These are phyloP conservation scores for Fragilaria radians DNA, from an alignment of 108 stramenopile species.

Conservation along the genomic window DNA sequence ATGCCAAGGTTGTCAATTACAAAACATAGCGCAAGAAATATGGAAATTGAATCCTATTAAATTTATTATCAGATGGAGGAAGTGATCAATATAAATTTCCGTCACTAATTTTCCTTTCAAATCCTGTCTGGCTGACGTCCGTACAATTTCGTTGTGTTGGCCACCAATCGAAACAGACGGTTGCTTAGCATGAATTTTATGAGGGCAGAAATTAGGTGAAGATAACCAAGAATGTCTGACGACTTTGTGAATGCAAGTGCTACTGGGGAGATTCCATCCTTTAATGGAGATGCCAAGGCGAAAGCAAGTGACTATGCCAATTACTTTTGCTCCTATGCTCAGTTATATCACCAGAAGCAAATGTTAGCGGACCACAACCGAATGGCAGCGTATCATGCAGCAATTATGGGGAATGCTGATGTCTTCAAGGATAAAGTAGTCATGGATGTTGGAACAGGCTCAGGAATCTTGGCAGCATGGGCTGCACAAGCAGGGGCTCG, in stretches of 20 bases:
- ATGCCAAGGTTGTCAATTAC: too few relatives aligned
- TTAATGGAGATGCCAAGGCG: slow-evolving; percentile 71
- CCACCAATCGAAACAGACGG: too few relatives aligned
- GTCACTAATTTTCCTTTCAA: too few relatives aligned
- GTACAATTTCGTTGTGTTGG: too few relatives aligned
- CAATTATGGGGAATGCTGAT: slow-evolving; percentile 89
- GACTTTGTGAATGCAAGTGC: slow-evolving; percentile 55
- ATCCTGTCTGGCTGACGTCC: too few relatives aligned
- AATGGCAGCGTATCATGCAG: slow-evolving; percentile 96
- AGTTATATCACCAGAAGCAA: slow-evolving; percentile 97
- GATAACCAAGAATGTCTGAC: neutral
- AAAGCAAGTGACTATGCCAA: slow-evolving; percentile 92
- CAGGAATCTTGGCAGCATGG: slow-evolving; percentile 96
- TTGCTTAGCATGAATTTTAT: too few relatives aligned
- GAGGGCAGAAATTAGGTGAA: too few relatives aligned
- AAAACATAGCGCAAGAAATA: too few relatives aligned
- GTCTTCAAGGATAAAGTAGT: slow-evolving; percentile 95
- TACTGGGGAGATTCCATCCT: slow-evolving; percentile 73
- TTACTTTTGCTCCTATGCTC: slow-evolving; percentile 93
- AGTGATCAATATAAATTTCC: too few relatives aligned
- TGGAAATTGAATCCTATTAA: too few relatives aligned
- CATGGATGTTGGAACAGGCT: slow-evolving; percentile 97
- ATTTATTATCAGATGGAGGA: too few relatives aligned
- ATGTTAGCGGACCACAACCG: slow-evolving; percentile 97
- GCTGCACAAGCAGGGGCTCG: slow-evolving; percentile 94